Percentiles rank a stretch among this genome's conserved stretches.
Conservation (phyloP, 1,139 yeast species). For the Dujonia santamariae region DNA sequence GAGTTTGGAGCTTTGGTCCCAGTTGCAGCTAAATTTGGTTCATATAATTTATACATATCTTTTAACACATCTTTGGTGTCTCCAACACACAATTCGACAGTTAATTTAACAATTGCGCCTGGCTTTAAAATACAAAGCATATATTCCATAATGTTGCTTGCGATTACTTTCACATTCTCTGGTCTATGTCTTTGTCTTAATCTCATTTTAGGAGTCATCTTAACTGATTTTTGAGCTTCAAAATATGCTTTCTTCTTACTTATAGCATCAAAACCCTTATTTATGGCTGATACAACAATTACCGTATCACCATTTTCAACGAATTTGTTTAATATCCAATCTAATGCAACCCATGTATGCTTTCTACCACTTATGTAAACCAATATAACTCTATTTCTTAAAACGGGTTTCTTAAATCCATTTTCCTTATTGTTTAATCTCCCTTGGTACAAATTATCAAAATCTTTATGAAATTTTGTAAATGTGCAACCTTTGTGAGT, state of each 20-base stretch:
- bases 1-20: constrained; percentile 50
- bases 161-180: constrained; percentile 31
- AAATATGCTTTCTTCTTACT: constrained; percentile 8
- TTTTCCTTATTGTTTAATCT: constrained; percentile 23
- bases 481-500: constrained; percentile 51
- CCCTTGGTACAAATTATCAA: constrained; percentile 33
- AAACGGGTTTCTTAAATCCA: constrained; percentile 27
- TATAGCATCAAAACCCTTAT: constrained; percentile 1
- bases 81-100: constrained; percentile 65
- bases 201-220: constrained; percentile 30
- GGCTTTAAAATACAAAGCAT: constrained; percentile 46
- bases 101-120: constrained; percentile 48
- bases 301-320: constrained; percentile 63
- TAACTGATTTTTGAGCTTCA: constrained; percentile 6
- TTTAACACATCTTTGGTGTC: constrained; percentile 52
- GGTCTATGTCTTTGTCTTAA: constrained; percentile 32
- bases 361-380: constrained; percentile 67
- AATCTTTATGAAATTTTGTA: constrained; percentile 44
- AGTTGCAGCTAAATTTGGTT: constrained; percentile 62
- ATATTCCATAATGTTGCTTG: constrained; percentile 45
- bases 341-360: constrained; percentile 80
- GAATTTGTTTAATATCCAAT: constrained; percentile 55
- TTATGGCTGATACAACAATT: constrained; percentile 49
- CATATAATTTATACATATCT: constrained; percentile 61
- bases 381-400: constrained; percentile 54